Evolutionary conservation across 352 stramenopile genomes (phyloP).

Genomic region (Plasmopara muralis): DNA sequence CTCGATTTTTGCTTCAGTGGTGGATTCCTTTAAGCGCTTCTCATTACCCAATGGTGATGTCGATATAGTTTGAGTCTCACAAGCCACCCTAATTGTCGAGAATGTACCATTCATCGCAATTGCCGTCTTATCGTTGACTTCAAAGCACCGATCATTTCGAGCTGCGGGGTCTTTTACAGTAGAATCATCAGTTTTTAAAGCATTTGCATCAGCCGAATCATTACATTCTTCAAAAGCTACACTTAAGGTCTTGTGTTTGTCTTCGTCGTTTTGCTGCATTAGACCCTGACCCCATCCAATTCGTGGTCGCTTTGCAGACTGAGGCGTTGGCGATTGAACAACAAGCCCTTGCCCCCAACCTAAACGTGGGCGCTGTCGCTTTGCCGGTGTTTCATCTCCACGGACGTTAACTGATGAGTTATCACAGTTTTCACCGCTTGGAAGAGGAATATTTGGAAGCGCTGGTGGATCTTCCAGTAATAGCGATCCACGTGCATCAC

Average conservation of each 20-base stretch:
- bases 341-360: slow-evolving; percentile 83
- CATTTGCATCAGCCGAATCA: slow-evolving; percentile 2
- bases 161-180: background rate
- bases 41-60: slow-evolving; percentile 9
- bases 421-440: slow-evolving; percentile 13
- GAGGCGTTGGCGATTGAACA: slow-evolving; percentile 39
- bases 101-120: background rate
- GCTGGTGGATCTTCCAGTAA: slow-evolving; percentile 47
- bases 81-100: background rate
- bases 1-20: slow-evolving; percentile 3
- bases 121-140: slow-evolving; percentile 7
- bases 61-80: slow-evolving; percentile 4
- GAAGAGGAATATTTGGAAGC: slow-evolving; percentile 61
- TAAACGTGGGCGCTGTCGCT: slow-evolving; percentile 57
- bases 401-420: slow-evolving; percentile 12
- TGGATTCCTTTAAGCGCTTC: slow-evolving; percentile 2
- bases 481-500: slow-evolving; percentile 2
- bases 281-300: slow-evolving; percentile 80
- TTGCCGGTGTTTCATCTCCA: slow-evolving; percentile 33
- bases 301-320: slow-evolving; percentile 62
- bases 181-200: slow-evolving; percentile 6
- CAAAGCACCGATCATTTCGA: background rate
- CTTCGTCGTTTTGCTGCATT: slow-evolving; percentile 35
- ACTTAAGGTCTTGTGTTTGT: slow-evolving; percentile 9
- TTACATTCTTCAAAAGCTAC: slow-evolving; percentile 5